Base-by-base conservation (phyloP, 2,329 filamentous ascomycete species). In the Pseudogymnoascus sp. region DNA sequence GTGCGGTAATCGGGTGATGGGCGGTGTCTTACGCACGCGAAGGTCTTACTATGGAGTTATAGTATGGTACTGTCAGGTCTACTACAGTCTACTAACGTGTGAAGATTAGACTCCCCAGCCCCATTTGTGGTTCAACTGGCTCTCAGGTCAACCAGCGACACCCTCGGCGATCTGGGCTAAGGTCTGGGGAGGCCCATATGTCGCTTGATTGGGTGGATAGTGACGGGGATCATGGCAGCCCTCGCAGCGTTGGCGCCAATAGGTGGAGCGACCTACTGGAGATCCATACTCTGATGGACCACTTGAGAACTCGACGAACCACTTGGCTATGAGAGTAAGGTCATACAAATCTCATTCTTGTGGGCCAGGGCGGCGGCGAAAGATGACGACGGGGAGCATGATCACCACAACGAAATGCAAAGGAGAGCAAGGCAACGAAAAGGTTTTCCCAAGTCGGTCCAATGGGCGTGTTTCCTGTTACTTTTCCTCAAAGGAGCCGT, bases 181-280 rank as follows among this genome's bases (percentile, higher is more conserved):
- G 44, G 44, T 31, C 44, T 50, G 44, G 44, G 44, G 44, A 50
- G 44, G 44, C 26, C 44, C 26, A 31, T 50, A 50, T 31, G 44
- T 50, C 26, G 44, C 44, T 31, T 50, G 44, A 50, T 50, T 50
- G 44, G 44, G 44, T 50, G 44, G 44, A n/a, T 50, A 50, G 44
- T 31, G 44, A 50, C 44, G 44, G 44, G 44, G 44, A 50, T 50
- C 44, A 50, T 50, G 44, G 44, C 44, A 50, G 26, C 44, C 44
- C 26, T 50, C 26, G 11, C 26, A 9, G 26, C 11, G 44, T 15
- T 50, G 44, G 44, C 44, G 44, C 44, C 44, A 50, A 31, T 50
- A 13, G 26, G 26, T 50, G 44, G 44, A 50, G 44, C 44, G 44
- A 31, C 29, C 13, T 11, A 8, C 17, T 31, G 44, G 44, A 50